A percentile compares a stretch with the other conserved stretches of the same genome.
These are phyloP conservation scores for Aureobasidium sp. DNA, from an alignment of 2,329 filamentous ascomycete species.

Conservation along the genomic window DNA sequence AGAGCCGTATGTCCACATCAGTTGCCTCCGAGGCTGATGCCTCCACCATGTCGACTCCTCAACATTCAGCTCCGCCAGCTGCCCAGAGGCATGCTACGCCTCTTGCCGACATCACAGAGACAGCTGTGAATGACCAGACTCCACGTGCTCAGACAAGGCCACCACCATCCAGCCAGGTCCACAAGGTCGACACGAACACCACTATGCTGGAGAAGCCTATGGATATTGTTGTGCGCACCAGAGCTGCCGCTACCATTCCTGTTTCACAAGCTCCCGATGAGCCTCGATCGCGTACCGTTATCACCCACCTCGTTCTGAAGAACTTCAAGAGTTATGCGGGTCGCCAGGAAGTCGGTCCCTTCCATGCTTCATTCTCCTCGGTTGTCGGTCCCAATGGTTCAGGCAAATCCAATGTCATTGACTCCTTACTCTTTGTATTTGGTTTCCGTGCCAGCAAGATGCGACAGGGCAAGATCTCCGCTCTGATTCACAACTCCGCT, in stretches of 20 bases:
- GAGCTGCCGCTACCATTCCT: constrained; percentile 53
- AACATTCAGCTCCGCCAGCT: constrained; percentile 32
- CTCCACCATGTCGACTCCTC: constrained; percentile 40
- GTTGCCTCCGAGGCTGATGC: constrained; percentile 19
- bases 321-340: constrained; percentile 99
- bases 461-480: constrained; percentile 97
- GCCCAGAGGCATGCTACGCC: constrained; percentile 44
- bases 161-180: constrained; percentile 37
- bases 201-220: constrained; percentile 79
- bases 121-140: constrained; percentile 53
- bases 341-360: constrained; percentile 88
- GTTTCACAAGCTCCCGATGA: constrained; percentile 64
- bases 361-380: constrained; percentile 94
- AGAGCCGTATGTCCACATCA: constrained; percentile 24
- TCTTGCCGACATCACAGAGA: constrained; percentile 64
- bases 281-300: constrained; percentile 81
- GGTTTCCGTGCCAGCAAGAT: constrained; percentile 99
- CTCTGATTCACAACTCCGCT: constrained; percentile 94
- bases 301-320: constrained; percentile 81
- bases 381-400: constrained; percentile 97
- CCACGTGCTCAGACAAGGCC: constrained; percentile 26
- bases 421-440: constrained; percentile 97
- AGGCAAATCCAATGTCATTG: constrained; percentile 97
- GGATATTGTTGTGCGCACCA: constrained; percentile 86
- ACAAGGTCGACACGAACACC: constrained; percentile 67